phyloP scores from a whole-genome alignment of 1,139 yeast species.

The Lodderomyces theae region DNA sequence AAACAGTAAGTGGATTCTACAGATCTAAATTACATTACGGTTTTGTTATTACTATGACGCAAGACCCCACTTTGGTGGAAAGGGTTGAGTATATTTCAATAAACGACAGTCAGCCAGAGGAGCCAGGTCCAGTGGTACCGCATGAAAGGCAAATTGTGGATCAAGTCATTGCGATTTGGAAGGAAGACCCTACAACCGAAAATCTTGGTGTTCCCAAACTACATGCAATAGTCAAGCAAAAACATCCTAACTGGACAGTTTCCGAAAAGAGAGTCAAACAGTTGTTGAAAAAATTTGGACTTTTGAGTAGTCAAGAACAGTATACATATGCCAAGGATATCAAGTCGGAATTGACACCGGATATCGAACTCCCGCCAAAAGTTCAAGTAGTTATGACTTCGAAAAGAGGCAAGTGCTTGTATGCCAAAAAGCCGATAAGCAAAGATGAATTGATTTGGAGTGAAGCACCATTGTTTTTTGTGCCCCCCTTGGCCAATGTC shows the following conservation, averaged over 20 bases:
- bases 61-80: slow-evolving; percentile 9
- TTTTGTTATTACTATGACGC: slow-evolving; percentile 8
- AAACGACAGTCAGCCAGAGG: slow-evolving; percentile 27
- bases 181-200: slow-evolving; percentile 63
- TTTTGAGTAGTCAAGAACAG: slow-evolving; percentile 37
- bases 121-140: slow-evolving; percentile 46
- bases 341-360: slow-evolving; percentile 51
- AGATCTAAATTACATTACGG: not conserved
- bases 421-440: slow-evolving; percentile 41
- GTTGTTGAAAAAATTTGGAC: slow-evolving; percentile 54
- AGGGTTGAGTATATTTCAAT: slow-evolving; percentile 33
- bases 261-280: slow-evolving; percentile 57
- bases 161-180: slow-evolving; percentile 64
- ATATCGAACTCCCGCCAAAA: slow-evolving; percentile 45
- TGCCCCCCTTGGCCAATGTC: slow-evolving; percentile 71
- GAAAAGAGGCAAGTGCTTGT: slow-evolving; percentile 50
- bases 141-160: slow-evolving; percentile 64
- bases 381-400: slow-evolving; percentile 44
- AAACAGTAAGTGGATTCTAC: not conserved
- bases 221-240: slow-evolving; percentile 47
- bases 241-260: slow-evolving; percentile 61
- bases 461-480: slow-evolving; percentile 59
- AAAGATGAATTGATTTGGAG: slow-evolving; percentile 58
- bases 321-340: slow-evolving; percentile 54
- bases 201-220: slow-evolving; percentile 54